Base-by-base conservation (phyloP, 768 basidiomycete genomes). In the Amanita pseudoporphyria region DNA sequence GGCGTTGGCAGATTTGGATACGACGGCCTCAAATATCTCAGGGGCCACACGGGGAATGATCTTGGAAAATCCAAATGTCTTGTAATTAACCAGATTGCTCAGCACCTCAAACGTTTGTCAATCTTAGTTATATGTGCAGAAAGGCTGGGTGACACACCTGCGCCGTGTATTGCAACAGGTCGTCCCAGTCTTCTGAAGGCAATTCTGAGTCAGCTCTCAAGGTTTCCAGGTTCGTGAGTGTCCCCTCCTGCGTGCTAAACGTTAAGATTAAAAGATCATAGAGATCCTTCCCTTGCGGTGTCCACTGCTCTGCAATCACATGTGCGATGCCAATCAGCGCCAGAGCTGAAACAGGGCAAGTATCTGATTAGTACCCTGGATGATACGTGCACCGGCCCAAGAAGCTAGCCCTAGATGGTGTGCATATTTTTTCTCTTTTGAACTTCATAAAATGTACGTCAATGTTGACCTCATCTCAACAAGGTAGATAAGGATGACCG, bases 351-450 rank as follows among this genome's bases (percentile, higher is more conserved):
- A 31, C 19, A 5, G 9, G 9, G 42, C 22, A n/a, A 9, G 31
- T 13, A 16, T n/a, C 28, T 5, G n/a, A 16, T 21, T 28, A 51
- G 49, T 31, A 68, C 71, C 71, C 67, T 88, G 84, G 48, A 90
- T 85, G 64, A 93, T 84, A 35, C 84, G 74, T 44, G 78, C 85
- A 24, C 90, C 90, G 0, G 85, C 85, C 90, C 90, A 93, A 1
- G 81, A 79, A 5, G 88, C 89, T 54, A 77, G 59, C 16, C 72
- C 75, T 12, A 89, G 45, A 58, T 76, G 81, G 64, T 92, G 87
- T 2, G 84, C 76, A 58, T 93, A 93, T 52, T 81, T 74, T 67
- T 87, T 84, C 60, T 92, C 89, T 56, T 74, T 75, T 5, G 77
- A 68, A 45, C 87, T 91, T 49, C 7, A 28, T 9, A n/a, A 30